Conservation (phyloP, 2,329 filamentous ascomycete genomes). For the Ophiostoma tasmaniense region DNA sequence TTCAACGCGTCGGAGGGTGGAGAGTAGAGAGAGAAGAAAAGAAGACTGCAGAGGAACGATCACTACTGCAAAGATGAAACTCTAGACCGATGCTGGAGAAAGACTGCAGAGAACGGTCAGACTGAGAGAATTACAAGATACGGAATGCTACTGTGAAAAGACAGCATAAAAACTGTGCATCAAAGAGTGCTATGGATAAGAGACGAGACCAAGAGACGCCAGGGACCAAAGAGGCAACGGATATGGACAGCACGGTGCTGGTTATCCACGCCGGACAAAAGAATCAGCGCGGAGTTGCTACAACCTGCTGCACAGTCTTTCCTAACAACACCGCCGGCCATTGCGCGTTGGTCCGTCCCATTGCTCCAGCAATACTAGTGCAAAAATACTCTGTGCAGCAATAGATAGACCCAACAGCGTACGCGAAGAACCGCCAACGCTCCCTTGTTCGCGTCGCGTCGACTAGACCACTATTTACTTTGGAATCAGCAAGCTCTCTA, state of each 20-base stretch:
- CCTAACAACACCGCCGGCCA: neutral
- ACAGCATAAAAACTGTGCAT: slow-evolving; percentile 4
- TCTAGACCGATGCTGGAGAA: neutral
- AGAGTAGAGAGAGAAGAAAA: neutral
- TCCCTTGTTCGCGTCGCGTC: slow-evolving; percentile 8
- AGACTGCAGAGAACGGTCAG: neutral
- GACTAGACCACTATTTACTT: neutral
- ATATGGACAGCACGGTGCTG: neutral
- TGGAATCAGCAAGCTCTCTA: neutral
- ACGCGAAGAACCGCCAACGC: neutral
- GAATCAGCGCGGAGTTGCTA: neutral
- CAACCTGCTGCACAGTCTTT: neutral
- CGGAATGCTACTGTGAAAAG: neutral
- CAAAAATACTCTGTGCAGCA: neutral
- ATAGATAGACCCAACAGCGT: neutral
- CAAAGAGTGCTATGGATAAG: neutral
- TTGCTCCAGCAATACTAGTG: neutral
- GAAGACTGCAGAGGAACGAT: neutral
- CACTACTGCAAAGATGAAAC: neutral
- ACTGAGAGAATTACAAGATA: neutral
- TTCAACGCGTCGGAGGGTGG: neutral
- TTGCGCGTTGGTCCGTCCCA: neutral
- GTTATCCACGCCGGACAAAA: neutral
- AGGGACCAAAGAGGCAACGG: neutral
- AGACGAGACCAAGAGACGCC: neutral